These are phyloP conservation scores for Linnemannia zychae DNA, from an alignment of 192 early-diverging fungal genomes.

Conservation along the genomic window DNA sequence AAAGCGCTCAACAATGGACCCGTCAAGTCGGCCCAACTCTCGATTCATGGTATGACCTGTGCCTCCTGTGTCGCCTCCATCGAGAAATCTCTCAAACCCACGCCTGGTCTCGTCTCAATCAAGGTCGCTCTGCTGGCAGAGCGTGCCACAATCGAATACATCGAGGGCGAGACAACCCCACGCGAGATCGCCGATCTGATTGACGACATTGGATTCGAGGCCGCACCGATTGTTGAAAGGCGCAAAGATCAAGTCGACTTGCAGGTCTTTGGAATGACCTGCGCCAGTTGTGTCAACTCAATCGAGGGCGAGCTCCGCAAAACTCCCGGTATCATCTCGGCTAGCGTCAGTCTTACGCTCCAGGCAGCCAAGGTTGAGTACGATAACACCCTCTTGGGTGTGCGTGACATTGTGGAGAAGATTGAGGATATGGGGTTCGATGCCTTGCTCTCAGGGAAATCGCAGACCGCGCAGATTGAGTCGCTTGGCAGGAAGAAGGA, in stretches of 20 bases:
- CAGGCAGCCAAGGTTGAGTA: constrained; percentile 83
- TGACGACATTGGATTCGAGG: constrained; percentile 80
- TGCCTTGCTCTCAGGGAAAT: constrained; percentile 74
- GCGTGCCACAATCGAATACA: constrained; percentile 79
- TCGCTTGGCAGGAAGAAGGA: constrained; percentile 88
- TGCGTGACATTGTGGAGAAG: constrained; percentile 83
- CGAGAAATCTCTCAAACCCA: constrained; percentile 73
- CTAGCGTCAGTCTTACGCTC: constrained; percentile 82
- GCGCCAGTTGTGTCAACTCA: constrained; percentile 80
- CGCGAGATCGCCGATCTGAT: constrained; percentile 74
- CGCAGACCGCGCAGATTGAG: constrained; percentile 86
- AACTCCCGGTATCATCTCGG: constrained; percentile 70
- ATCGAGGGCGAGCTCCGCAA: constrained; percentile 80
- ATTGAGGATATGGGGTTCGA: constrained; percentile 89
- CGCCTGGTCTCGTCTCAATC: constrained; percentile 76
- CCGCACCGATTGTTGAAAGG: constrained; percentile 66
- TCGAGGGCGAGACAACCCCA: constrained; percentile 60
- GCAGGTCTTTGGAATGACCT: constrained; percentile 97
- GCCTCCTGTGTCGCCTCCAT: constrained; percentile 91
- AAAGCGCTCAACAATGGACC: constrained; percentile 24
- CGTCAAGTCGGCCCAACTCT: constrained; percentile 62
- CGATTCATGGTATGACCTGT: constrained; percentile 96
- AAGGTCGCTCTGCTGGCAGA: constrained; percentile 91
- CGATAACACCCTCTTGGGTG: constrained; percentile 70
- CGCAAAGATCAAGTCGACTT: constrained; percentile 71